phyloP scores from a whole-genome alignment of 2,329 filamentous ascomycete species.

The Sarocladium oryzae region DNA sequence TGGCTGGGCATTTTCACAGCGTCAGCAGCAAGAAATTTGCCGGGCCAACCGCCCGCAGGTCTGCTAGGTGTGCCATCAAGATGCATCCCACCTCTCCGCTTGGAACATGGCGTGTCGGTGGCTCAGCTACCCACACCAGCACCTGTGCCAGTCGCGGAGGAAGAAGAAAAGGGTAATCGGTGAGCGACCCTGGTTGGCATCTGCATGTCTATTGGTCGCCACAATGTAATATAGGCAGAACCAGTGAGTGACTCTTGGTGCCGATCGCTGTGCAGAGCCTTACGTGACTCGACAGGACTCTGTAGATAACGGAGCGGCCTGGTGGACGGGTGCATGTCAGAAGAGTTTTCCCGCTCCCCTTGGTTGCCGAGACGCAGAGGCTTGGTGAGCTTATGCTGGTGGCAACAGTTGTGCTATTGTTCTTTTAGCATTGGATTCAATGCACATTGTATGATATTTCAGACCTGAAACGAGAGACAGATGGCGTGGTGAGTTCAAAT shows the following conservation, averaged over 20 bases:
- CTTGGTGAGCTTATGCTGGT: no score
- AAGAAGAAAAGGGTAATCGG: neutral
- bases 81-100: neutral
- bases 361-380: no score
- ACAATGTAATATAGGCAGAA: neutral
- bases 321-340: no score
- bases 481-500: no score
- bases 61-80: neutral
- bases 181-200: neutral
- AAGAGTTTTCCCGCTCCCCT: no score
- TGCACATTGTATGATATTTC: no score
- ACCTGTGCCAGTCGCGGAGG: neutral
- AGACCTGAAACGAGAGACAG: no score
- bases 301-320: no score
- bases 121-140: neutral
- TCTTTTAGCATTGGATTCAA: no score
- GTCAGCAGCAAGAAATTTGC: neutral
- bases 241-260: neutral
- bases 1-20: neutral
- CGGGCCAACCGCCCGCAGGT: neutral
- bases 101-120: neutral
- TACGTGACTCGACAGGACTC: neutral
- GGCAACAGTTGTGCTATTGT: no score
- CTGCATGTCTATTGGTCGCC: neutral
- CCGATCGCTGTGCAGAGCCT: neutral